Conservation (phyloP, 1,139 yeast genomes). For the Pichia sp. region DNA sequence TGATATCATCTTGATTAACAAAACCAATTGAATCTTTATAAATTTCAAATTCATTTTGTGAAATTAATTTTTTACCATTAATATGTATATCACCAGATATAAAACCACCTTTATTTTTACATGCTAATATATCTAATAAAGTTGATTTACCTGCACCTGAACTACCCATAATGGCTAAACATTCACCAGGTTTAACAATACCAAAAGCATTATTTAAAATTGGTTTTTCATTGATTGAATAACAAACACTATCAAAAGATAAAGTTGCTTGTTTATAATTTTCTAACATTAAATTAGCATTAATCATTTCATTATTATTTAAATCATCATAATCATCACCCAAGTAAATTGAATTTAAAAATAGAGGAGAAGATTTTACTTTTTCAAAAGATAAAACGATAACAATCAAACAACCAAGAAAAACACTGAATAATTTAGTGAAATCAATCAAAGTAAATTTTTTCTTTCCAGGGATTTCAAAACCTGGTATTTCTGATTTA, state of each 20-base stretch:
- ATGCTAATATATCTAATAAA: conserved; percentile 80
- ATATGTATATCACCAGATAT: conserved; percentile 61
- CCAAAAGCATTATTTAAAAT: conserved; percentile 69
- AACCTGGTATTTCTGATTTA: conserved; percentile 89
- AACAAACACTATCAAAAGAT: conserved; percentile 66
- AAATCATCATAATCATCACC: conserved; percentile 29
- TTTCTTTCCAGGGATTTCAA: conserved; percentile 57
- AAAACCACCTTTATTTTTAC: conserved; percentile 72
- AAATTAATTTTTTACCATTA: conserved; percentile 53
- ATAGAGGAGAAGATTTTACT: conserved; percentile 60
- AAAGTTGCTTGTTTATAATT: conserved; percentile 71
- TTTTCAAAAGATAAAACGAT: conserved; percentile 44
- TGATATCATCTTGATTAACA: conserved; percentile 94
- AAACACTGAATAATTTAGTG: conserved; percentile 45
- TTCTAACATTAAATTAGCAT: conserved; percentile 33
- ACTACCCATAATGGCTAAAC: conserved; percentile 96
- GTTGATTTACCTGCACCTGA: conserved; percentile 99
- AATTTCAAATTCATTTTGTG: conserved; percentile 31
- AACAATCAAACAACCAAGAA: conserved; percentile 35
- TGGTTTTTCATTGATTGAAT: conserved; percentile 48
- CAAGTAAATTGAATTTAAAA: conserved; percentile 29
- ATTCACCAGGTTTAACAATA: conserved; percentile 75
- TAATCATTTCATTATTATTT: conserved; percentile 31
- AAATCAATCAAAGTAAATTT: conserved; percentile 37
- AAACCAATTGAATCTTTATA: conserved; percentile 76